Base-by-base conservation (phyloP, 2,329 filamentous ascomycete species). In the Beauveria sp. region DNA sequence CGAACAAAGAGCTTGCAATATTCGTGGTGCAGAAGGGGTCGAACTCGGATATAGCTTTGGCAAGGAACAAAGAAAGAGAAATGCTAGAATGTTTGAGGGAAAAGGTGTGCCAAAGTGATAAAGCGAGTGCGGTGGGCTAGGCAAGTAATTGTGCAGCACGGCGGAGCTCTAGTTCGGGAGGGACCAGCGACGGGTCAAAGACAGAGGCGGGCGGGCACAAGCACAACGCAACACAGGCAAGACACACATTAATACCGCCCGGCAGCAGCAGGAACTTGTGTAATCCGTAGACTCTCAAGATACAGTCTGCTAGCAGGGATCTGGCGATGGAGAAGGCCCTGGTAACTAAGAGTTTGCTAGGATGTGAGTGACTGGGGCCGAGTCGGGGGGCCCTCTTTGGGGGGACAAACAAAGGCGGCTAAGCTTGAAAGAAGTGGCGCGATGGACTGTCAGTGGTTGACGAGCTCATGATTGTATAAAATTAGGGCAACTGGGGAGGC, bases 381-480 rank as follows among this genome's bases (percentile, higher is more conserved):
- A 34, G 46, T 55, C 52, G 48, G 26, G 68, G 70, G 68, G 69
- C 62, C 69, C 71, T 70, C 73, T 70, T 73, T 40, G 42, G 28
- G 40, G 60, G 59, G 60, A 65, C 58, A 65, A 67, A 68, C 67
- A 65, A 73, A 70, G 74, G 72, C 71, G 76, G 78, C 77, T 62
- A 57, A 55, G 12, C 4, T 77, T 73, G 74, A 78, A 77, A 69
- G 67, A 66, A 68, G 70, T 67, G 67, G 70, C 70, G 71, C 71
- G 66, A 70, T 70, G 72, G 70, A 71, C 70, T 76, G 73, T 76
- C 71, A 78, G 71, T 78, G 77, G 77, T 74, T 70, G 73, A 68
- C 66, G 60, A 68, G 65, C 71, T 51, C 34, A 22, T 49, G 22
- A 31, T 68, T 71, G 74, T 76, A 76, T 78, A 75, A 79, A 77